Percentiles rank a stretch among this genome's conserved stretches.
phyloP scores from a whole-genome alignment of 2,329 filamentous ascomycete species.

The Polychaeton citri region DNA sequence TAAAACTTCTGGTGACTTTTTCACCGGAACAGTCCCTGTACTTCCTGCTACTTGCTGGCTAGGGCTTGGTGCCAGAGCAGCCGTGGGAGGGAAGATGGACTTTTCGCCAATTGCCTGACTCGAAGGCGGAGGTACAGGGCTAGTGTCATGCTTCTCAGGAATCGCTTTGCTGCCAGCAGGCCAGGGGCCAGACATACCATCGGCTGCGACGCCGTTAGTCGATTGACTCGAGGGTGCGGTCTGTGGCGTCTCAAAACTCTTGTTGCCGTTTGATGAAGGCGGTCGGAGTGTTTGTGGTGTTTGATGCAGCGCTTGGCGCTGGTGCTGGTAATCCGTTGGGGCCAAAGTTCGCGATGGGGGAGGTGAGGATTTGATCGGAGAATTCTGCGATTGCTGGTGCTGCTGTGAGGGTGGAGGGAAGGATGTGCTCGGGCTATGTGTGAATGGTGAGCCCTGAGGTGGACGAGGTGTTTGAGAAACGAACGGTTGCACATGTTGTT shows the following conservation, averaged over 20 bases:
- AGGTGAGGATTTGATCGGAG: constrained; percentile 20
- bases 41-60: constrained; percentile 10
- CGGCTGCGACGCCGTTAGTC: constrained; percentile 14
- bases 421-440: constrained; percentile 15
- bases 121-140: constrained; percentile 8
- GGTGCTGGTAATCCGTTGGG: constrained; percentile 1
- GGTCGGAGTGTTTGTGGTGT: constrained; percentile 7
- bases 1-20: constrained; percentile 11
- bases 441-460: constrained; percentile 5
- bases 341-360: constrained; percentile 5
- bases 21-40: constrained; percentile 16
- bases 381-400: constrained; percentile 9
- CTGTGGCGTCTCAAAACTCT: constrained; percentile 3
- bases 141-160: constrained; percentile 19
- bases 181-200: constrained; percentile 22
- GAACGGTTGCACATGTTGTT: constrained; percentile 5
- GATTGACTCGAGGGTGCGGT: constrained; percentile 3
- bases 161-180: constrained; percentile 16
- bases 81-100: constrained; percentile 12
- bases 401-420: constrained; percentile 15
- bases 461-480: constrained; percentile 2
- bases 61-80: constrained; percentile 14
- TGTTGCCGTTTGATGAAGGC: constrained; percentile 6
- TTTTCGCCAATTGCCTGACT: constrained; percentile 8
- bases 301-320: background rate